A percentile compares a stretch with the other conserved stretches of the same genome.
Conservation (phyloP, 2,329 filamentous ascomycete genomes). For the Cercospora sesami region DNA sequence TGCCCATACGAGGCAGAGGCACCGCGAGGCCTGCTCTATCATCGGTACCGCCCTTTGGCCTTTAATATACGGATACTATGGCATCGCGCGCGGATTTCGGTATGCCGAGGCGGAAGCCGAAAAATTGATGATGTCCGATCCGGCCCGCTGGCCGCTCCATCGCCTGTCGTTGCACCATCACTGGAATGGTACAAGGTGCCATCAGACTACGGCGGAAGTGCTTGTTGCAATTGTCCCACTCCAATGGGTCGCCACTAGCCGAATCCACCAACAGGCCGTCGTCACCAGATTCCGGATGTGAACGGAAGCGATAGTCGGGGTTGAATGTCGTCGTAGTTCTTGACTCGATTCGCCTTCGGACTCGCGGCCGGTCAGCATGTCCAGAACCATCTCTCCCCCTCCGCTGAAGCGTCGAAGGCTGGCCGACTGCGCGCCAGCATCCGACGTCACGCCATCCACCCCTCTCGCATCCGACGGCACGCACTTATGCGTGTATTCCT, state of each 20-base stretch:
- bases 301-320: not conserved
- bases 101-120: not conserved
- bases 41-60: not conserved
- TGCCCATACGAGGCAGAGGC: not conserved
- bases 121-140: not conserved
- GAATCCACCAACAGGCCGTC: not conserved
- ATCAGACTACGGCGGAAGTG: not conserved
- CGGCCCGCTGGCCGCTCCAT: not conserved
- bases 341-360: not conserved
- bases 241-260: not conserved
- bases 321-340: not conserved
- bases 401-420: constrained; percentile 32
- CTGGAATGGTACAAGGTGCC: not conserved
- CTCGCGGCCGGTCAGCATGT: not conserved
- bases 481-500: constrained; percentile 46
- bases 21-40: not conserved
- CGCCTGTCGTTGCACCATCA: not conserved
- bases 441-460: not conserved
- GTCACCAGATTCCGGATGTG: not conserved
- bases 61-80: not conserved
- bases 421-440: constrained; percentile 7
- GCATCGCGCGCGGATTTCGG: not conserved
- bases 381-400: constrained; percentile 35
- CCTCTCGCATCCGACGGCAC: not conserved
- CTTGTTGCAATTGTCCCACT: not conserved